Evolutionary conservation across 2,329 filamentous ascomycete genomes (phyloP).

Genomic region (Stenocarpella maydis): DNA sequence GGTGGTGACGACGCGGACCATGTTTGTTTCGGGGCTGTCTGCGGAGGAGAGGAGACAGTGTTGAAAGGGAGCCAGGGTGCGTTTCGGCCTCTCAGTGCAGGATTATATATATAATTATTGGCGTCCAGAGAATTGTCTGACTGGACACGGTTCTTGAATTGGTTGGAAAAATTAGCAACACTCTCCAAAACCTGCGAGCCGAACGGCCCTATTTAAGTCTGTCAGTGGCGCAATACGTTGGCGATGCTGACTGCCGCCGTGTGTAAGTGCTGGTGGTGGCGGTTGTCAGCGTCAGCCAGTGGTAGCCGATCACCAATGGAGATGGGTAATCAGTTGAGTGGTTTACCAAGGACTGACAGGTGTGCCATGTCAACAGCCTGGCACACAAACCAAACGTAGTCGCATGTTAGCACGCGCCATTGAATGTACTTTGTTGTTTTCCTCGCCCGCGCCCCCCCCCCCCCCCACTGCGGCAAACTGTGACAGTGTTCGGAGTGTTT

Average conservation of each 20-base stretch:
- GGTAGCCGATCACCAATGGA: not conserved
- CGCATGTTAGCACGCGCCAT: not conserved
- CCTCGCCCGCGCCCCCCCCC: too few species aligned
- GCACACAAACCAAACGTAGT: not conserved
- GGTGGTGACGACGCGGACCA: constrained; percentile 6
- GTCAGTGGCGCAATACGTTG: not conserved
- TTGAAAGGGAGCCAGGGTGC: constrained; percentile 12
- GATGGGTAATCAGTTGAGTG: not conserved
- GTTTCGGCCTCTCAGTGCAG: not conserved
- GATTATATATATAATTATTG: not conserved
- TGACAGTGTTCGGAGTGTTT: too few species aligned
- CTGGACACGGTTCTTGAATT: not conserved
- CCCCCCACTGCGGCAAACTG: not conserved
- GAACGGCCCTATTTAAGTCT: not conserved
- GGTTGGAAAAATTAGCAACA: not conserved
- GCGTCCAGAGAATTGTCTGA: not conserved
- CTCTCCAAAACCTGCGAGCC: not conserved
- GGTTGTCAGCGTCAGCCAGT: constrained; percentile 8
- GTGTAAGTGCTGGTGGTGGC: constrained; percentile 4
- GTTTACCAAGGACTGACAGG: not conserved
- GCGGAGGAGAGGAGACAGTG: constrained; percentile 4
- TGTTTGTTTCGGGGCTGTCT: constrained; percentile 4
- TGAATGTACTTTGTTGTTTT: not conserved
- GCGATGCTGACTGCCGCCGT: constrained; percentile 5
- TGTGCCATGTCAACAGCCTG: not conserved